Conservation (phyloP, 1,139 yeast species). For the Pichia sp. region DNA sequence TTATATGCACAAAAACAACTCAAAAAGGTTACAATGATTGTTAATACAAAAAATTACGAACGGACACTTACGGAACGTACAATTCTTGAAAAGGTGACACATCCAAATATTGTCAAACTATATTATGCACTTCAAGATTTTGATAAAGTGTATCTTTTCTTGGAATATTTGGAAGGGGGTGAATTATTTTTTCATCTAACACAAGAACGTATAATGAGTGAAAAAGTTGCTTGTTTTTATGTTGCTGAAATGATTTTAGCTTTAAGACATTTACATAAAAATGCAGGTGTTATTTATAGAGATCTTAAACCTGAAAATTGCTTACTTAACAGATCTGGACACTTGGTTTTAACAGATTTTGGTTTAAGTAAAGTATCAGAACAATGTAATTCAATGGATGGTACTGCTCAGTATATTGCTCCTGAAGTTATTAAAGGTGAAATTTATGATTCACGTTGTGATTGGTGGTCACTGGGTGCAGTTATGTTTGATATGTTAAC, state of each 20-base stretch:
- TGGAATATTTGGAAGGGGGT: slow-evolving; percentile 89
- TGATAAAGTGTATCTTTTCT: slow-evolving; percentile 76
- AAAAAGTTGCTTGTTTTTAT: slow-evolving; percentile 75
- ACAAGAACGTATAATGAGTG: slow-evolving; percentile 50
- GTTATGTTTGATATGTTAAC: slow-evolving; percentile 81
- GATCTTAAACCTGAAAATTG: slow-evolving; percentile 95
- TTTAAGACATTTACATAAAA: slow-evolving; percentile 64
- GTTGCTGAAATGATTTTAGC: slow-evolving; percentile 86
- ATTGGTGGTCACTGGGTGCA: slow-evolving; percentile 92
- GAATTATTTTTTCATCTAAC: slow-evolving; percentile 82
- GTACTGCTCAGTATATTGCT: slow-evolving; percentile 96
- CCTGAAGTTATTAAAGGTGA: slow-evolving; percentile 87
- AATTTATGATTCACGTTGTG: slow-evolving; percentile 79
- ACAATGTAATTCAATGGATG: slow-evolving; percentile 66
- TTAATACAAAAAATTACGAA: slow-evolving; percentile 45
- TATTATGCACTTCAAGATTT: slow-evolving; percentile 88
- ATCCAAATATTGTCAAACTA: slow-evolving; percentile 82
- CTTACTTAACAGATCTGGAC: slow-evolving; percentile 70
- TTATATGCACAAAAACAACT: slow-evolving; percentile 87
- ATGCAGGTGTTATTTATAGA: slow-evolving; percentile 80
- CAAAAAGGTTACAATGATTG: slow-evolving; percentile 69
- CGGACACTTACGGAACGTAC: slow-evolving; percentile 70
- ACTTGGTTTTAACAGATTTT: slow-evolving; percentile 84
- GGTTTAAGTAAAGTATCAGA: slow-evolving; percentile 72
- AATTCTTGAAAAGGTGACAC: slow-evolving; percentile 60